A percentile compares a stretch with the other conserved stretches of the same genome.
These are phyloP conservation scores for Persicaria tinctoria DNA, from an alignment of 148 eudicot species.

Conservation along the genomic window DNA sequence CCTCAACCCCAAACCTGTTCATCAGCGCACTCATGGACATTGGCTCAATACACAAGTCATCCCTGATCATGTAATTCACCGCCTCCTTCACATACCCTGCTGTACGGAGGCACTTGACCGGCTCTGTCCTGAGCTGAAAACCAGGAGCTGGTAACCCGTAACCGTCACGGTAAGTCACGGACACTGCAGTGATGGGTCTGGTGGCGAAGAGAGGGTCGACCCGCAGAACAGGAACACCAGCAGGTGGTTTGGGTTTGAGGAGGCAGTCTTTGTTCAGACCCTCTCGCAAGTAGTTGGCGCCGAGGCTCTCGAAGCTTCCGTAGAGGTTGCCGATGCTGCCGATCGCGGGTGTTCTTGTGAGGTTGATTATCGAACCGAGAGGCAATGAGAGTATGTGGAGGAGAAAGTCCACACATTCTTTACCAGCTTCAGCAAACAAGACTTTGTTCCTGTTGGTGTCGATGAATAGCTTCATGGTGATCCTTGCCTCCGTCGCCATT, in stretches of 20 bases:
- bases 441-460: neutral
- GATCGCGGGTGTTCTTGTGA: neutral
- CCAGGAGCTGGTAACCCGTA: too few species aligned
- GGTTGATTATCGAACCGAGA: too few species aligned
- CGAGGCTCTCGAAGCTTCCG: neutral
- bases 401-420: slow-evolving; percentile 4
- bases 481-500: neutral
- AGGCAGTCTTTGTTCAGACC: neutral
- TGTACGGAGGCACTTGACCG: neutral
- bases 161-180: too few species aligned
- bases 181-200: neutral
- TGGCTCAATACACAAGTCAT: slow-evolving; percentile 7
- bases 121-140: too few species aligned
- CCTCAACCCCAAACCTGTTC: neutral
- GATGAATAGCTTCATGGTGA: neutral
- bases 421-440: slow-evolving; percentile 1
- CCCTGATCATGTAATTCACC: neutral
- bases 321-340: slow-evolving; percentile 2
- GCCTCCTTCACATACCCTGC: neutral
- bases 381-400: neutral
- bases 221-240: neutral
- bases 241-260: neutral
- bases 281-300: neutral
- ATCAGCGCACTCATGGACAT: neutral
- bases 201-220: neutral